Base-by-base conservation (phyloP, 495 filamentous ascomycete species). In the Rusavskia elegans region DNA sequence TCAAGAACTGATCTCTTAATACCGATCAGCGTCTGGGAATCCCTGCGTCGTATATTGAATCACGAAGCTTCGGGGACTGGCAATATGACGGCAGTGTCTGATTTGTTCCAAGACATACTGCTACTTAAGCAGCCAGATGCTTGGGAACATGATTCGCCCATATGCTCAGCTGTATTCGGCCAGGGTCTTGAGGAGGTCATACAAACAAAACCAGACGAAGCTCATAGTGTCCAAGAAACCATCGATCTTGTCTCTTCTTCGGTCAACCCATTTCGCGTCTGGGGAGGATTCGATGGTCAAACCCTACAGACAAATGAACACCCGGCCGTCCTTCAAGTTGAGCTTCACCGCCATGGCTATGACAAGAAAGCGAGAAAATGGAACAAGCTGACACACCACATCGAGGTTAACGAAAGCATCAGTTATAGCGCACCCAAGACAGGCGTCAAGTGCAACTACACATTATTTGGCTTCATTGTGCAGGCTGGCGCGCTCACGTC, bases 401-500 rank as follows among this genome's bases (percentile, higher is more conserved):
- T 84, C 13, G 66, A 71, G 2, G 54, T 82, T 20, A 69, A 82
- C 37, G 76, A 81, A 35, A 61, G 68, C 16, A 55, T 83, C 19
- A 66, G 67, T 44, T 63, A 83, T 14, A 57, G 63, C 14, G 59
- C 61, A 1, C 63, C n/a, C 59, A 70, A 37, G 61, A 58, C 0
- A 57, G 68, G 29, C 59, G 50, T 14, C 59, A 71, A 50, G 61
- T 54, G 41, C 7, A 23, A 69, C 3, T 84, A 83, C 57, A 69
- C 73, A 0, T 70, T 84, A 1, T 82, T 77, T 55, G 78, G 78
- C 16, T 77, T 81, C 45, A 66, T 82, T 17, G 78, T 81, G 4
- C 80, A 83, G 56, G 71, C 70, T 49, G 80, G 76, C 30, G 73
- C 72, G 27, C 76, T 81, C 37, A 74, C 74, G 14, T 82, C 80